These are phyloP conservation scores for Cladophialophora immunda DNA, from an alignment of 2,329 filamentous ascomycete genomes.

Conservation along the genomic window DNA sequence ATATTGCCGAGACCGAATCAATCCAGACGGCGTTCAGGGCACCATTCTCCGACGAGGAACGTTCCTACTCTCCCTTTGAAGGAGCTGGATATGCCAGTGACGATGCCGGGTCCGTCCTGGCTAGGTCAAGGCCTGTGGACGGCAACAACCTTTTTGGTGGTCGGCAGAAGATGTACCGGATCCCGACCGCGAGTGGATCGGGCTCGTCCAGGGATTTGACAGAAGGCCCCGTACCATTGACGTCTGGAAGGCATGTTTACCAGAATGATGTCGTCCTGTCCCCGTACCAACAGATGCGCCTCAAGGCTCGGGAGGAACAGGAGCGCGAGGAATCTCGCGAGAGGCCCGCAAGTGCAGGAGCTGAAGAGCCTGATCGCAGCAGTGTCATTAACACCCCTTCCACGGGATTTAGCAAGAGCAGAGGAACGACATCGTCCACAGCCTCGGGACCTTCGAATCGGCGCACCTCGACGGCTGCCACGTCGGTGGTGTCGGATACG, in stretches of 20 bases:
- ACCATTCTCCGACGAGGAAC: constrained; percentile 65
- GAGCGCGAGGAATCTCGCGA: constrained; percentile 49
- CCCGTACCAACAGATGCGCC: constrained; percentile 79
- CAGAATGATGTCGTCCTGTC: constrained; percentile 86
- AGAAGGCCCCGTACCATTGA: constrained; percentile 42
- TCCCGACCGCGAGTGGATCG: constrained; percentile 61
- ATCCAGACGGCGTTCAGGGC: constrained; percentile 70
- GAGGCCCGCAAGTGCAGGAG: constrained; percentile 48
- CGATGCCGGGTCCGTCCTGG: constrained; percentile 80
- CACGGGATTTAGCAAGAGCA: constrained; percentile 74
- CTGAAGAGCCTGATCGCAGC: constrained; percentile 35
- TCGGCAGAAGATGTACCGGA: constrained; percentile 93
- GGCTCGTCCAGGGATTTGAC: constrained; percentile 33
- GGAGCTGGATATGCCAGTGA: constrained; percentile 70
- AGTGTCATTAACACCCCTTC: constrained; percentile 54
- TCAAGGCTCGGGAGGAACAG: constrained; percentile 60
- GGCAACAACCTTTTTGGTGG: constrained; percentile 95
- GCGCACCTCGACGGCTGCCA: constrained; percentile 85
- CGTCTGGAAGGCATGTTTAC: constrained; percentile 73
- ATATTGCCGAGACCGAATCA: constrained; percentile 92
- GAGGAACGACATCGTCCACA: constrained; percentile 86
- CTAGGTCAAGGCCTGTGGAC: constrained; percentile 79
- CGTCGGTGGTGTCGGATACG: constrained; percentile 82
- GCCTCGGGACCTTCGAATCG: constrained; percentile 74
- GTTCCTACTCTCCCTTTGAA: constrained; percentile 71